These are phyloP conservation scores for Annulohypoxylon moriforme DNA, from an alignment of 495 filamentous ascomycete species.

Conservation along the genomic window DNA sequence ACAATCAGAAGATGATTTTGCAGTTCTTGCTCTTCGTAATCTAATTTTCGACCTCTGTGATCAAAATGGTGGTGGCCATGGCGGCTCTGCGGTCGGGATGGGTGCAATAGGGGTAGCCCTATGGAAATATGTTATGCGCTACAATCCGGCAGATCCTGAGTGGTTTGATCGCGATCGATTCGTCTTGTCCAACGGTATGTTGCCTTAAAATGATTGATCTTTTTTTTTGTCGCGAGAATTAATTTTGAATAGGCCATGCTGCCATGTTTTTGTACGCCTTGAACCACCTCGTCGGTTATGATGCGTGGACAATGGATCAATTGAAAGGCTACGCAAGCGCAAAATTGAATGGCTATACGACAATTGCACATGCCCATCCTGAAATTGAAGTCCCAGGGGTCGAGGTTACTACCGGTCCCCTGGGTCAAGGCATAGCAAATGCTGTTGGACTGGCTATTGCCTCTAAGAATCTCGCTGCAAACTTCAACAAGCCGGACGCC, in stretches of 20 bases:
- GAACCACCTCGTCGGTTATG: background rate
- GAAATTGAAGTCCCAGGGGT: background rate
- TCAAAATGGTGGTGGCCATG: background rate
- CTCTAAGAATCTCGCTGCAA: background rate
- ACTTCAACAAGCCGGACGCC: background rate
- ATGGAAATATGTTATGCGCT: background rate
- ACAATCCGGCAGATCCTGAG: background rate
- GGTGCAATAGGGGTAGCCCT: background rate
- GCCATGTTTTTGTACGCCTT: background rate
- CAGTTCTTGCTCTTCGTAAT: background rate
- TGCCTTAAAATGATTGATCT: background rate
- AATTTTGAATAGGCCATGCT: background rate
- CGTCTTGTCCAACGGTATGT: background rate
- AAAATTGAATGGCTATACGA: background rate
- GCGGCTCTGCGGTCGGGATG: background rate
- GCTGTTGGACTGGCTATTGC: background rate
- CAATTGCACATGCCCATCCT: background rate
- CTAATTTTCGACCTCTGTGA: background rate
- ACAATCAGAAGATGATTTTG: background rate
- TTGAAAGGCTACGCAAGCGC: background rate
- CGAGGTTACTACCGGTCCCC: background rate
- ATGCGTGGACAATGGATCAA: background rate
- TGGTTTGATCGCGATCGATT: background rate
- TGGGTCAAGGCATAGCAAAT: background rate
- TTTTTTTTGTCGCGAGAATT: background rate